Conservation (phyloP, 1,284 basidiomycete species). For the Dichomitus squalens region DNA sequence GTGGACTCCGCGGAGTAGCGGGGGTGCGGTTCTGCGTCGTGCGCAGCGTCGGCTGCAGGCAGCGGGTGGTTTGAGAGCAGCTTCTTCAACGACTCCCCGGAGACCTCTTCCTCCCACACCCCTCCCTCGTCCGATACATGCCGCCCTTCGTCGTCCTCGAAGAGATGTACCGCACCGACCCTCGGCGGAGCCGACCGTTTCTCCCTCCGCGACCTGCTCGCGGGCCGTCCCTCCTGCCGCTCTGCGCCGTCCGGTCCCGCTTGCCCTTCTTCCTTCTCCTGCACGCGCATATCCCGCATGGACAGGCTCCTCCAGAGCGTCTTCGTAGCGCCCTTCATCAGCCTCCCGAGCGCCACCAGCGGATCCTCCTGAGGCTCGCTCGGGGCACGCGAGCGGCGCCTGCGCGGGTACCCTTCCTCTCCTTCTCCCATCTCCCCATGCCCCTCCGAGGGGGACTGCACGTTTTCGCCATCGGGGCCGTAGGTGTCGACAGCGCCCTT, state of each 20-base stretch:
- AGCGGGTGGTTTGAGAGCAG: constrained; percentile 10
- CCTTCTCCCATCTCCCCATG: constrained; percentile 16
- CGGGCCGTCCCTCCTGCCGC: neutral
- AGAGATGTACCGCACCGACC: constrained; percentile 13
- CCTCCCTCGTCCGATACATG: constrained; percentile 13
- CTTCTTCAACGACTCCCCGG: constrained; percentile 21
- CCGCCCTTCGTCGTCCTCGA: neutral
- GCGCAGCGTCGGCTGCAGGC: no score
- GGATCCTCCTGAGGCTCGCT: constrained; percentile 32
- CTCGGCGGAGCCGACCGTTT: neutral
- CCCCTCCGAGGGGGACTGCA: constrained; percentile 12
- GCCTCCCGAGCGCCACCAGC: constrained; percentile 28
- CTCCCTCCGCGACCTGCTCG: neutral
- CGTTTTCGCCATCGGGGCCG: neutral
- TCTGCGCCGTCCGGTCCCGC: neutral
- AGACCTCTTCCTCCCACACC: constrained; percentile 25
- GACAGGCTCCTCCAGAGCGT: constrained; percentile 31
- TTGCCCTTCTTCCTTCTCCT: constrained; percentile 3
- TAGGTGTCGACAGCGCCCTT: constrained; percentile 2
- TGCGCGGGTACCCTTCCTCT: constrained; percentile 13
- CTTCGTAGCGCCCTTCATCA: constrained; percentile 32
- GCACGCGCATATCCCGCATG: constrained; percentile 21
- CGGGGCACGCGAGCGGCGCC: constrained; percentile 5
- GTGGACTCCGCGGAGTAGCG: no score
- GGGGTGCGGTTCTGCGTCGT: no score